Base-by-base conservation (phyloP, 2,329 filamentous ascomycete genomes). In the Apiospora aurea region DNA sequence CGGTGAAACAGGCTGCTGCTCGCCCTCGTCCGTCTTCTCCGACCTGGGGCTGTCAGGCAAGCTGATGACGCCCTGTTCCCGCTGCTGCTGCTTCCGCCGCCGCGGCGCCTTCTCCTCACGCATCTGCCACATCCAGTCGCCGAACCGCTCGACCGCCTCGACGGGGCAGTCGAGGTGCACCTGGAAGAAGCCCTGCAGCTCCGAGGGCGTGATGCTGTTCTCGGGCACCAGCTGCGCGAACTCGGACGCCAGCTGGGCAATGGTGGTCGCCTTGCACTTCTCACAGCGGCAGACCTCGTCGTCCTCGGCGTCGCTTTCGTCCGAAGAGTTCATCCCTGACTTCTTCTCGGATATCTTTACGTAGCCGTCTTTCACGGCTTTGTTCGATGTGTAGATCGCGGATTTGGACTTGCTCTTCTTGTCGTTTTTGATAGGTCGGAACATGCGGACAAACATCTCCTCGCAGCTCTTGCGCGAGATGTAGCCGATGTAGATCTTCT, bases 111-210 rank as follows among this genome's bases (percentile, higher is more conserved):
- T 64, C 29, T 64, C 57, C 21, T 64, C 57, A 10, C 57, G 57
- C 34, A 64, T 64, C 57, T 64, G 57, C 34, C 34, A 64, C 57
- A 81, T 75, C 79, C 79, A 81, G 2, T 66, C 47, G 6, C 76
- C 70, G 34, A 80, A 75, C 70, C 72, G 77, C 4, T 75, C 75
- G 11, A 75, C 75, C 2, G 80, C 80, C 51, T 80, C 77, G 1
- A 71, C 69, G 13, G 80, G 77, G 29, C 76, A 78, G 26, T 80
- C 79, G 6, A 82, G 73, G 70, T 82, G 75, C 1, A 80, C 72
- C 66, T 82, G 80, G 43, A 82, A 82, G 71, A 80, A 82, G 0
- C 80, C 80, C 67, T 82, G 80, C 21, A 82, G 70, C 71, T 82
- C 79, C 24, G 80, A 82, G 16, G 80, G 80, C 1, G 80, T 80